Evolutionary conservation across 2,329 filamentous ascomycete genomes (phyloP).

Genomic region (Dothidotthia symphoricarpi): DNA sequence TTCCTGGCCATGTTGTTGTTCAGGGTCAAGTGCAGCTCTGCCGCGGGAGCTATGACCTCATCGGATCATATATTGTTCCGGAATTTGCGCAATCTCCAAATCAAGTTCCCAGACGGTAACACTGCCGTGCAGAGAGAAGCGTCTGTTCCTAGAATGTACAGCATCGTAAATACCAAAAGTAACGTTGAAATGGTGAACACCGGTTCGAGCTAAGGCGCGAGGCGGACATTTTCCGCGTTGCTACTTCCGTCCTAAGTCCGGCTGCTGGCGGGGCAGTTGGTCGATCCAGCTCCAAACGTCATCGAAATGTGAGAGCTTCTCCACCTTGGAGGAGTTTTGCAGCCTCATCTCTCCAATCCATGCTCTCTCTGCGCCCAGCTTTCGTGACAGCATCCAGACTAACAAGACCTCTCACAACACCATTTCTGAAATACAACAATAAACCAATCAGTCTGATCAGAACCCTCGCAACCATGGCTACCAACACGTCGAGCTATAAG

Average conservation of each 20-base stretch:
- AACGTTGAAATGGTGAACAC: constrained; percentile 2
- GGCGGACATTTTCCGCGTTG: constrained; percentile 7
- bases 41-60: constrained; percentile 17
- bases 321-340: background rate
- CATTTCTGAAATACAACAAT: constrained; percentile 7
- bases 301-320: constrained; percentile 21
- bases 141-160: too few relatives aligned
- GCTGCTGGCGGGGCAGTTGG: constrained; percentile 19
- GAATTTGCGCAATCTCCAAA: too few relatives aligned
- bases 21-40: constrained; percentile 7
- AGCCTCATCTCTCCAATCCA: constrained; percentile 14
- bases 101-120: too few relatives aligned
- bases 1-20: constrained; percentile 14
- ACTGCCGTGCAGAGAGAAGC: too few relatives aligned
- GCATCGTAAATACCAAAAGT: too few relatives aligned
- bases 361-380: constrained; percentile 24
- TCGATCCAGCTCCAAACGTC: constrained; percentile 17
- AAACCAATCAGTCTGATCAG: constrained; percentile 14
- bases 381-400: constrained; percentile 8
- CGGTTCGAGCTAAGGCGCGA: constrained; percentile 8
- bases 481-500: constrained; percentile 63
- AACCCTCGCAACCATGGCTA: constrained; percentile 51
- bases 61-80: constrained; percentile 9
- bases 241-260: constrained; percentile 5
- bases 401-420: constrained; percentile 7